These are phyloP conservation scores for Debaryomyces fabryi DNA, from an alignment of 1,139 yeast genomes.

Conservation along the genomic window DNA sequence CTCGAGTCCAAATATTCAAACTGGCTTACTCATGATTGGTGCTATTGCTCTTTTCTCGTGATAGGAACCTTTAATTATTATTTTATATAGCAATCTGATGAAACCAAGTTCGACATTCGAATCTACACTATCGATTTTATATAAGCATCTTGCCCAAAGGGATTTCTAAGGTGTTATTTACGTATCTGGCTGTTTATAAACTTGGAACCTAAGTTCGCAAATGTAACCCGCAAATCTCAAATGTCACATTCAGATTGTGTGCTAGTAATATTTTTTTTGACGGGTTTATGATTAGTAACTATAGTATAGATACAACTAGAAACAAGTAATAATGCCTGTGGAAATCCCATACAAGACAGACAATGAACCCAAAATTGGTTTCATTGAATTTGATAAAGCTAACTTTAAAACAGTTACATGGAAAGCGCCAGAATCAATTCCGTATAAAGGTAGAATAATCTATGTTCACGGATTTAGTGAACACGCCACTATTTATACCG, in stretches of 20 bases:
- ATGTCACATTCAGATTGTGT: neutral
- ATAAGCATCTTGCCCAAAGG: neutral
- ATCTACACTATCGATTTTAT: neutral
- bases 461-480: conserved; percentile 87
- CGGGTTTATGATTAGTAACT: neutral
- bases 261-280: neutral
- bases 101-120: neutral
- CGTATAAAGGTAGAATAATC: conserved; percentile 57
- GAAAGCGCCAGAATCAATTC: conserved; percentile 38
- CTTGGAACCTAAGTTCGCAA: neutral
- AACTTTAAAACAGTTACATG: conserved; percentile 44
- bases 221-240: neutral
- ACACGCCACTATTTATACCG: conserved; percentile 54
- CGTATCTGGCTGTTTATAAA: neutral
- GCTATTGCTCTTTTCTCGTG: neutral
- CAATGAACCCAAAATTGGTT: conserved; percentile 32
- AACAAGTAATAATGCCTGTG: conserved; percentile 11
- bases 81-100: too few species aligned
- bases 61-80: too few species aligned
- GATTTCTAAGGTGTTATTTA: neutral
- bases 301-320: neutral
- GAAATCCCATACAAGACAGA: conserved; percentile 40
- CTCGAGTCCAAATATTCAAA: neutral
- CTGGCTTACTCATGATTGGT: neutral
- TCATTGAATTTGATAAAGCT: conserved; percentile 38